Evolutionary conservation across 208 protist genomes (phyloP).

Genomic region (Entamoeba invadens): DNA sequence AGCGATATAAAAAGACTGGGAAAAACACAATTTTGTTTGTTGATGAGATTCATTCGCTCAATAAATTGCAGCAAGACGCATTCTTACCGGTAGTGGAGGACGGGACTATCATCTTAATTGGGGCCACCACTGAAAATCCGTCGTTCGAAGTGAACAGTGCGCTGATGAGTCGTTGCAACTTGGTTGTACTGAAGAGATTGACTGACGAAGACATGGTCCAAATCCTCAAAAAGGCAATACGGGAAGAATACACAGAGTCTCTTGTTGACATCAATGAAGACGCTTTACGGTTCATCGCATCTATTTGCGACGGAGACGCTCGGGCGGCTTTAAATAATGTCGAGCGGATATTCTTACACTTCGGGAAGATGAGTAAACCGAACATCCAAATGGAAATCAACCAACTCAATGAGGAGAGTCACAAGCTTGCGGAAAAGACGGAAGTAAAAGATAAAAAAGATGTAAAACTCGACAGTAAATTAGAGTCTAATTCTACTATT

Average conservation of each 20-base stretch:
- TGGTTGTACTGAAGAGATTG: background rate
- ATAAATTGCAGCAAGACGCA: slow-evolving; percentile 41
- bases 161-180: background rate
- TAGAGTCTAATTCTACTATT: background rate
- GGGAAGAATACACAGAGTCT: background rate
- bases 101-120: slow-evolving; percentile 43
- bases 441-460: background rate
- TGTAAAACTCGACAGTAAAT: background rate
- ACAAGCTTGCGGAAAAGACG: no score
- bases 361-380: background rate
- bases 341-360: background rate
- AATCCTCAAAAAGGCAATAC: background rate
- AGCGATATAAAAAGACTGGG: background rate
- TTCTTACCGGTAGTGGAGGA: slow-evolving; percentile 39
- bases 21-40: slow-evolving; percentile 39
- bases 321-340: background rate
- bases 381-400: background rate
- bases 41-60: slow-evolving; percentile 46
- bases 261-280: background rate
- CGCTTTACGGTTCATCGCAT: background rate
- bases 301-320: background rate
- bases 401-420: background rate
- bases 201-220: background rate
- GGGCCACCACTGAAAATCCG: slow-evolving; percentile 51
- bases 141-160: background rate